Percentiles rank a stretch among this genome's conserved stretches.
Evolutionary conservation across 768 basidiomycete genomes (phyloP).

Genomic region (Termitomyces sp.): DNA sequence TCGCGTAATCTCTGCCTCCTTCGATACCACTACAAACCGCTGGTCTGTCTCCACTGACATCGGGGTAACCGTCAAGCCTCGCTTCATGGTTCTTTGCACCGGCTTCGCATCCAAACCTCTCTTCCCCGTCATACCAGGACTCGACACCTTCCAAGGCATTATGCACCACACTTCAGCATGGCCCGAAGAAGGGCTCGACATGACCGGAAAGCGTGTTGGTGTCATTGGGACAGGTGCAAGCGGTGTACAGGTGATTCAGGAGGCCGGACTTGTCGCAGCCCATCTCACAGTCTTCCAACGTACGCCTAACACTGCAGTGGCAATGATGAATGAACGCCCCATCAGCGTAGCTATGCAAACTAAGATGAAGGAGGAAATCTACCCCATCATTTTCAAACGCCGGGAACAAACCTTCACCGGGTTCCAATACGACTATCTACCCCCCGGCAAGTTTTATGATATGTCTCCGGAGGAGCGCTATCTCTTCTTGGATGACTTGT

Average conservation of each 20-base stretch:
- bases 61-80: conserved; percentile 13
- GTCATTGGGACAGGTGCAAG: conserved; percentile 23
- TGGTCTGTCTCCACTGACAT: conserved; percentile 17
- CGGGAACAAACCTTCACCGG: conserved; percentile 16
- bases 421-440: conserved; percentile 5
- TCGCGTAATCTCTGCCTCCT: conserved; percentile 16
- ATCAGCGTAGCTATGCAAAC: conserved; percentile 9
- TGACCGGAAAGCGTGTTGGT: conserved; percentile 20
- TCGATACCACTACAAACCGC: conserved; percentile 12
- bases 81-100: conserved; percentile 18
- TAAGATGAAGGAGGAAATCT: conserved; percentile 13
- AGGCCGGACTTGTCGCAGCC: conserved; percentile 13
- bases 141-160: conserved; percentile 18
- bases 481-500: conserved; percentile 15
- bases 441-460: conserved; percentile 6
- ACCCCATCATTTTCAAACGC: conserved; percentile 15
- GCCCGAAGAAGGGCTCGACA: conserved; percentile 16
- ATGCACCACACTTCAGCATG: conserved; percentile 18
- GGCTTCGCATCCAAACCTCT: conserved; percentile 20
- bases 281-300: conserved; percentile 24
- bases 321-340: conserved; percentile 17
- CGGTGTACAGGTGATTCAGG: conserved; percentile 21
- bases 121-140: conserved; percentile 14
- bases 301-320: conserved; percentile 17
- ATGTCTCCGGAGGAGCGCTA: conserved; percentile 16